Conservation (phyloP, 768 basidiomycete genomes). For the Hortiboletus campestris region DNA sequence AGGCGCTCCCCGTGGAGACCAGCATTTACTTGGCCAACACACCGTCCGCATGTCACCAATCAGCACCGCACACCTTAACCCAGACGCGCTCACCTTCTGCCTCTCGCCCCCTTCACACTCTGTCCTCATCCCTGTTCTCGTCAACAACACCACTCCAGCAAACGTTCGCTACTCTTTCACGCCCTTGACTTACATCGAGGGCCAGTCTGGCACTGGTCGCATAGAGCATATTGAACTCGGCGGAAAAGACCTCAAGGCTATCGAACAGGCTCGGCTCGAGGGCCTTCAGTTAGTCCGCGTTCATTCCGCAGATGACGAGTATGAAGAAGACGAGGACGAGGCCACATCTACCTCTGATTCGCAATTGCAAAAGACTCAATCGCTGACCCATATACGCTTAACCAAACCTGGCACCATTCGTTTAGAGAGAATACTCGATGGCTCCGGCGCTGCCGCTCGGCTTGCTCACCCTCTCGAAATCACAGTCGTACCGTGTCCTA, state of each 20-base stretch:
- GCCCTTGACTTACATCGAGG: constrained; percentile 53
- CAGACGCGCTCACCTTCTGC: constrained; percentile 70
- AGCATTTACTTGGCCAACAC: constrained; percentile 79
- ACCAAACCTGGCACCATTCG: constrained; percentile 72
- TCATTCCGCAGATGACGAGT: constrained; percentile 56
- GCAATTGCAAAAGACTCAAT: constrained; percentile 70
- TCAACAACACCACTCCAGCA: constrained; percentile 85
- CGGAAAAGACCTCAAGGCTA: constrained; percentile 62
- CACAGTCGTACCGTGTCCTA: constrained; percentile 79
- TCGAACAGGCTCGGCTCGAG: constrained; percentile 60
- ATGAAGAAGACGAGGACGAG: constrained; percentile 56
- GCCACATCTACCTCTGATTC: constrained; percentile 36
- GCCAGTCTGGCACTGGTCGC: constrained; percentile 39
- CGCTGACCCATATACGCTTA: constrained; percentile 68
- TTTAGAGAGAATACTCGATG: constrained; percentile 72
- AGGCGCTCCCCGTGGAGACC: constrained; percentile 41
- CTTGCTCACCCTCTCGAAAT: constrained; percentile 63
- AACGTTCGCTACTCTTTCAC: constrained; percentile 71
- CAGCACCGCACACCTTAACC: constrained; percentile 89
- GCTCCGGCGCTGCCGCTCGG: constrained; percentile 68
- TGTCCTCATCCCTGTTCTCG: constrained; percentile 75
- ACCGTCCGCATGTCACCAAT: constrained; percentile 92
- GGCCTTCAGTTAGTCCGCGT: constrained; percentile 45
- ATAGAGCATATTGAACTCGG: constrained; percentile 56
- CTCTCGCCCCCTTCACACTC: constrained; percentile 51